phyloP scores from a whole-genome alignment of 768 basidiomycete species.

The Boletus coccyginus region DNA sequence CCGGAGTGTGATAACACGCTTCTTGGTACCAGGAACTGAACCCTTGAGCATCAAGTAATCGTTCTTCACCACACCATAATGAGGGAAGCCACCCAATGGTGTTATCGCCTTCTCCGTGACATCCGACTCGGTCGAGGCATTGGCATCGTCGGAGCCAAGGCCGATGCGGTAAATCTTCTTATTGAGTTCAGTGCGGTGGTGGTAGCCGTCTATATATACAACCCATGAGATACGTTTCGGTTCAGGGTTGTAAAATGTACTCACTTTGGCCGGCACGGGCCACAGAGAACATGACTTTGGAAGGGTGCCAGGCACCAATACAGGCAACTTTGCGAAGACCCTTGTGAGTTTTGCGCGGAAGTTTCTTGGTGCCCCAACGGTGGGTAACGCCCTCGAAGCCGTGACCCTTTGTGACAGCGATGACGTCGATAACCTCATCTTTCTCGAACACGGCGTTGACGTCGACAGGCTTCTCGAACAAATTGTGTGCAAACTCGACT shows the following conservation, averaged over 20 bases:
- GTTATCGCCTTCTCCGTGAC: slow-evolving; percentile 92
- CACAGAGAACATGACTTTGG: slow-evolving; percentile 99
- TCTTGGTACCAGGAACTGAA: slow-evolving; percentile 92
- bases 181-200: slow-evolving; percentile 97
- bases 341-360: slow-evolving; percentile 98
- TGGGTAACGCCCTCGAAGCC: slow-evolving; percentile 99
- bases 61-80: slow-evolving; percentile 98
- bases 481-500: slow-evolving; percentile 88
- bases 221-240: background rate
- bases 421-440: slow-evolving; percentile 94
- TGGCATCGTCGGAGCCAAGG: slow-evolving; percentile 67
- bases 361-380: slow-evolving; percentile 99
- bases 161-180: slow-evolving; percentile 99
- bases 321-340: slow-evolving; percentile 99
- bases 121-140: slow-evolving; percentile 94
- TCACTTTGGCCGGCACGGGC: slow-evolving; percentile 99
- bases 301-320: slow-evolving; percentile 98
- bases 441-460: slow-evolving; percentile 87
- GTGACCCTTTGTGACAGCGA: slow-evolving; percentile 99
- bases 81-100: slow-evolving; percentile 98
- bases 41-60: slow-evolving; percentile 98
- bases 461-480: slow-evolving; percentile 97
- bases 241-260: slow-evolving; percentile 31
- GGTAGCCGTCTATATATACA: slow-evolving; percentile 73
- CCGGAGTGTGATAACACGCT: slow-evolving; percentile 96